Evolutionary conservation across 2,329 filamentous ascomycete species (phyloP).

Genomic region (Neonectria sp.): DNA sequence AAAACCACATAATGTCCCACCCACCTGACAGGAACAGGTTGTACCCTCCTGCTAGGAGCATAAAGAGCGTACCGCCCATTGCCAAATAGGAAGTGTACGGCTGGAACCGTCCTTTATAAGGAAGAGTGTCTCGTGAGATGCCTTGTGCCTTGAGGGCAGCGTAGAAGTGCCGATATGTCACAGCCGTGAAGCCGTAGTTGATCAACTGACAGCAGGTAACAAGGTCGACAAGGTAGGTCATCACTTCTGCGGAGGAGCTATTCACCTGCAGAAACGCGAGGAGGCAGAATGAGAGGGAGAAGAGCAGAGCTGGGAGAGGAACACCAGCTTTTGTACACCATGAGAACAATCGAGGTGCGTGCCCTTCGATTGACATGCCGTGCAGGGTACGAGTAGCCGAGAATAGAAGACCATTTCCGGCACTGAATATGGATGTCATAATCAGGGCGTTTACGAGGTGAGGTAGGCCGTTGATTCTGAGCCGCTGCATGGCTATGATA

Average conservation of each 20-base stretch:
- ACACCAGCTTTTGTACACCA: conserved; percentile 24
- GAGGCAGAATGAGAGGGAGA: conserved; percentile 29
- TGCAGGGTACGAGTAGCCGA: conserved; percentile 48
- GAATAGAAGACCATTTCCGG: conserved; percentile 69
- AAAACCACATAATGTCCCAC: conserved; percentile 36
- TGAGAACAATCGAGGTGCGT: conserved; percentile 52
- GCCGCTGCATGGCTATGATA: conserved; percentile 24
- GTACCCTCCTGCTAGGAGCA: conserved; percentile 32
- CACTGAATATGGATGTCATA: conserved; percentile 61
- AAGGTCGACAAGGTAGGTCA: conserved; percentile 31
- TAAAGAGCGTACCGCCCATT: conserved; percentile 31
- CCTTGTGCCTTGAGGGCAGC: conserved; percentile 25
- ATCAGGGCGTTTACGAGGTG: conserved; percentile 66
- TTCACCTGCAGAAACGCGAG: conserved; percentile 35
- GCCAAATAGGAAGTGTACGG: conserved; percentile 34
- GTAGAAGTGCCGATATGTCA: conserved; percentile 33
- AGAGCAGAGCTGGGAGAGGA: conserved; percentile 20
- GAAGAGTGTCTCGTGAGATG: conserved; percentile 28
- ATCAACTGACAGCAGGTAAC: conserved; percentile 34
- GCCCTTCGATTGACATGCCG: conserved; percentile 60
- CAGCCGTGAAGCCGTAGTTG: conserved; percentile 34
- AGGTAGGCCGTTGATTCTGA: conserved; percentile 59
- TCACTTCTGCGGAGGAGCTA: conserved; percentile 29
- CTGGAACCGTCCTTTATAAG: conserved; percentile 32
- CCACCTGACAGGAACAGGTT: conserved; percentile 29